phyloP scores from a whole-genome alignment of 1,139 yeast species.

The Pichia sp. region DNA sequence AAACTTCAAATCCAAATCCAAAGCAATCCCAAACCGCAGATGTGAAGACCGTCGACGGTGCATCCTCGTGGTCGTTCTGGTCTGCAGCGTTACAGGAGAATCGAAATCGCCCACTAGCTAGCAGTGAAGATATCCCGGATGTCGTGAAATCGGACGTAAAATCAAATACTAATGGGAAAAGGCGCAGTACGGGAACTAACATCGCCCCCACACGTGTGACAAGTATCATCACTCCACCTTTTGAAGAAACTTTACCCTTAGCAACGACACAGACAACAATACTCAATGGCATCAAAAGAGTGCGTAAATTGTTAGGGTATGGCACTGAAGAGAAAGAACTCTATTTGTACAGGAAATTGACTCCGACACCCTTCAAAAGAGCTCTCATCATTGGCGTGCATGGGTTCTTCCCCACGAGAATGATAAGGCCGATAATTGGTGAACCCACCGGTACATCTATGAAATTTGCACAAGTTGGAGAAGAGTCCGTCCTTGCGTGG shows the following conservation, averaged over 20 bases:
- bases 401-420: constrained; percentile 87
- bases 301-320: constrained; percentile 16
- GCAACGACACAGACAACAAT: constrained; percentile 15
- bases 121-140: constrained; percentile 15
- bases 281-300: constrained; percentile 12
- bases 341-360: constrained; percentile 25
- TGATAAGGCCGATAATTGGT: constrained; percentile 80
- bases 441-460: constrained; percentile 91
- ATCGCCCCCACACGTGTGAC: no score
- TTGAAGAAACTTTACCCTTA: constrained; percentile 27
- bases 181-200: no score
- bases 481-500: constrained; percentile 66
- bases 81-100: constrained; percentile 3
- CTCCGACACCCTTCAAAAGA: constrained; percentile 31
- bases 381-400: constrained; percentile 87
- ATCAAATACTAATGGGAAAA: no score
- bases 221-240: no score
- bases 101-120: neutral
- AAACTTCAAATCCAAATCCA: no score
- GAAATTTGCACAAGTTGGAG: constrained; percentile 83
- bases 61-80: constrained; percentile 26
- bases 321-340: constrained; percentile 1
- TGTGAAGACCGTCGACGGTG: no score
- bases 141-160: constrained; percentile 23
- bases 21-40: no score